A percentile compares a stretch with the other conserved stretches of the same genome.
phyloP scores from a whole-genome alignment of 352 stramenopile species.

The Pythium monospermum region DNA sequence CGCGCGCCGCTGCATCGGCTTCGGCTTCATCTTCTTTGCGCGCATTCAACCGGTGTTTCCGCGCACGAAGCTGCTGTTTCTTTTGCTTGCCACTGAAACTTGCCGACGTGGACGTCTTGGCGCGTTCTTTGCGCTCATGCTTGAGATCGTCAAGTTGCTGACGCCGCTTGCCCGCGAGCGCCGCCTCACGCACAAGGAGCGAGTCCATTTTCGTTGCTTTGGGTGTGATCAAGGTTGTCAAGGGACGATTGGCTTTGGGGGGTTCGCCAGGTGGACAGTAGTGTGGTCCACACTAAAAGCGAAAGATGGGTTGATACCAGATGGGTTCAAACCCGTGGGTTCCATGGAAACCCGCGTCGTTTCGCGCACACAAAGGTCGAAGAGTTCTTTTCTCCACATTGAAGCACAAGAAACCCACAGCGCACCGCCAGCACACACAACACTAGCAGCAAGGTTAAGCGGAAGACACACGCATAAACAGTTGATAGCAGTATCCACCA shows the following conservation, averaged over 20 bases:
- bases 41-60: conserved; percentile 69
- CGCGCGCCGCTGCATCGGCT: conserved; percentile 27
- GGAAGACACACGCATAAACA: background rate
- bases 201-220: conserved; percentile 31
- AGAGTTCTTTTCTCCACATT: background rate
- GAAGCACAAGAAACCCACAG: background rate
- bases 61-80: conserved; percentile 75
- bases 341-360: conserved; percentile 22
- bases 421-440: too few relatives aligned
- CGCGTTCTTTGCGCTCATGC: conserved; percentile 72
- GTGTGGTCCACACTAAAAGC: background rate
- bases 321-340: background rate
- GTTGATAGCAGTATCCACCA: background rate
- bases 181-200: conserved; percentile 48
- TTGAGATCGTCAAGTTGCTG: conserved; percentile 76
- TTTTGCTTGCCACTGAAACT: conserved; percentile 87
- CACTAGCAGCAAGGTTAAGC: background rate
- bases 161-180: conserved; percentile 61
- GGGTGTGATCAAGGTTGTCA: background rate
- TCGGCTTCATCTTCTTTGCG: conserved; percentile 55
- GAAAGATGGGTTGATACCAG: background rate
- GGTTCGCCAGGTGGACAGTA: too few relatives aligned
- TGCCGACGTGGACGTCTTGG: conserved; percentile 41
- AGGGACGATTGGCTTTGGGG: background rate
- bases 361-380: conserved; percentile 40